Evolutionary conservation across 371 early-diverging fungal genomes (phyloP).

Genomic region (Circinella minor): DNA sequence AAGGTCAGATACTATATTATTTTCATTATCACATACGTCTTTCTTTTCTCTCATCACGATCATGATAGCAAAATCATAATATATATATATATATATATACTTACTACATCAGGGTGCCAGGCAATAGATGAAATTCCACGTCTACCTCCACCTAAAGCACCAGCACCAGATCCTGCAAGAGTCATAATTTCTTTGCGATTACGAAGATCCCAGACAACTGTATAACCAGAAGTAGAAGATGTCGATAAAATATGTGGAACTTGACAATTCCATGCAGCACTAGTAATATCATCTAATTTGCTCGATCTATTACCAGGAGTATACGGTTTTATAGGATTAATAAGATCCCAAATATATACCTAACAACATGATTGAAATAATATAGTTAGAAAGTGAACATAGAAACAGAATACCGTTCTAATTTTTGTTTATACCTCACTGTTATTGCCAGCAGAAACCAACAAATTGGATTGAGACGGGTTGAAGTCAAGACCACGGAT

Average conservation of each 20-base stretch:
- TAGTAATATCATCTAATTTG: constrained; percentile 87
- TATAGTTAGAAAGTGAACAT: no score
- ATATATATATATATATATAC: constrained; percentile 15
- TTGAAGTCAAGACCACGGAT: constrained; percentile 95
- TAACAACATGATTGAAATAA: constrained; percentile 22
- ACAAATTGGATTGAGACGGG: constrained; percentile 80
- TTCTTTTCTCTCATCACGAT: neutral
- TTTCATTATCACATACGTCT: neutral
- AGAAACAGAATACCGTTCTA: no score
- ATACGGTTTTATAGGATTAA: constrained; percentile 84
- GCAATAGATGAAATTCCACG: constrained; percentile 86
- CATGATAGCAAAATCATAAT: neutral
- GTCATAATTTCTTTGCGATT: constrained; percentile 86
- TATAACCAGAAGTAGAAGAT: constrained; percentile 88
- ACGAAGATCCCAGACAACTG: constrained; percentile 95
- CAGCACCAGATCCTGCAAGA: constrained; percentile 68
- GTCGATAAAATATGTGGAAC: constrained; percentile 94
- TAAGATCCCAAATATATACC: constrained; percentile 95
- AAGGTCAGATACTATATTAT: no score
- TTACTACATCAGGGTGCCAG: constrained; percentile 94
- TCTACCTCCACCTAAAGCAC: constrained; percentile 58
- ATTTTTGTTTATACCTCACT: constrained; percentile 69
- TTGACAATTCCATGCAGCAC: constrained; percentile 92
- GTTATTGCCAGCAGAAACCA: constrained; percentile 91
- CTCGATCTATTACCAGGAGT: constrained; percentile 85